A percentile compares a stretch with the other conserved stretches of the same genome.
These are phyloP conservation scores for Ambrosia hybrid DNA, from an alignment of 140 eudicot species.

Conservation along the genomic window DNA sequence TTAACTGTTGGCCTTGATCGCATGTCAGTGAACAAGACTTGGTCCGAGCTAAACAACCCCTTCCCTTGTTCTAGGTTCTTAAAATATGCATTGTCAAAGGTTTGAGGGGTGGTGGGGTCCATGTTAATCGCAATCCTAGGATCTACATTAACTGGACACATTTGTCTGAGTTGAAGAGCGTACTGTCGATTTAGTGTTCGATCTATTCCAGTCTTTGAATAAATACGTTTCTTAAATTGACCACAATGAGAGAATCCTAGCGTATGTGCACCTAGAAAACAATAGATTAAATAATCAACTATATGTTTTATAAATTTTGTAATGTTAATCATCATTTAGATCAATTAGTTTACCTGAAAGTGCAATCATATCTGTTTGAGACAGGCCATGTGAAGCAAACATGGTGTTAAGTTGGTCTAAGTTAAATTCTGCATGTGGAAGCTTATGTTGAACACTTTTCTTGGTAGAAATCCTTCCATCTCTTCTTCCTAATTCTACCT, in stretches of 20 bases:
- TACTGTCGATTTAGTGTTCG: constrained; percentile 44
- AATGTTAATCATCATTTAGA: background rate
- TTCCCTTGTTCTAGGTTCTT: constrained; percentile 51
- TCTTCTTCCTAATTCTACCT: constrained; percentile 42
- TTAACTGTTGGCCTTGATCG: constrained; percentile 47
- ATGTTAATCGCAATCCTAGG: constrained; percentile 58
- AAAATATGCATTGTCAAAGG: constrained; percentile 61
- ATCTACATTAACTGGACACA: constrained; percentile 49
- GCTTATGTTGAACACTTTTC: constrained; percentile 34
- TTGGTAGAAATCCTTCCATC: constrained; percentile 41
- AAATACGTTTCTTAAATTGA: constrained; percentile 49
- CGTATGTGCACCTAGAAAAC: constrained; percentile 62
- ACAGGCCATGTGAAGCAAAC: constrained; percentile 43
- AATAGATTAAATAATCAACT: background rate
- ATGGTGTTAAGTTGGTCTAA: constrained; percentile 38
- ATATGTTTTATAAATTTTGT: too few species aligned
- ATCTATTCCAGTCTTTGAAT: constrained; percentile 36
- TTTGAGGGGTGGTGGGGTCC: constrained; percentile 54
- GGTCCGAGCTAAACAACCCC: constrained; percentile 63
- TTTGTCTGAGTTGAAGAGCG: constrained; percentile 41
- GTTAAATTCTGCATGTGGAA: constrained; percentile 38
- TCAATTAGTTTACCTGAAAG: constrained; percentile 33
- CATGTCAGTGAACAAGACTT: constrained; percentile 46
- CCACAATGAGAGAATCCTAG: constrained; percentile 69
- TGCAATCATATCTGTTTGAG: constrained; percentile 53